Conservation (phyloP, 257 asterid species). For the Ballota nigra region DNA sequence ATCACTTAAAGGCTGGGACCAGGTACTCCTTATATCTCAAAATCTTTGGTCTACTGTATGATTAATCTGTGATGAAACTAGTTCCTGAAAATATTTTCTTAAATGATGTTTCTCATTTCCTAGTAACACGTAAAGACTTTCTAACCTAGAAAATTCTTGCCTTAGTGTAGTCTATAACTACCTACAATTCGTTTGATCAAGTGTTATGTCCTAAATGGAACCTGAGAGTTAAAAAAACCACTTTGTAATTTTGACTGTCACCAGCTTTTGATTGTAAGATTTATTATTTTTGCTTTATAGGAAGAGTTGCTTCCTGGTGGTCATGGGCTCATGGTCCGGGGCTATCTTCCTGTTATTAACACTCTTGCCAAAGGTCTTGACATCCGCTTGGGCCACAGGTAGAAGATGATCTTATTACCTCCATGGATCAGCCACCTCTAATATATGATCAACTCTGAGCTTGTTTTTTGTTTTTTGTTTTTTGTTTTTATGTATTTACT, state of each 20-base stretch:
- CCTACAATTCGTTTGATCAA: neutral
- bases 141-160: neutral
- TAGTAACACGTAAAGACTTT: neutral
- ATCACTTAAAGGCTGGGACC: conserved; percentile 91
- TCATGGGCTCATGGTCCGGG: conserved; percentile 98
- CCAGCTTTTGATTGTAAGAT: conserved; percentile 5
- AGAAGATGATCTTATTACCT: neutral
- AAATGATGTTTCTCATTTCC: neutral
- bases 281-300: conserved; percentile 32
- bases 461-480: conserved; percentile 10
- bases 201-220: neutral
- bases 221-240: neutral
- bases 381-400: conserved; percentile 86
- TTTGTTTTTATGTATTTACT: conserved; percentile 7
- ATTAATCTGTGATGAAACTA: neutral
- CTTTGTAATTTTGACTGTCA: neutral
- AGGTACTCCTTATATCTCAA: conserved; percentile 45
- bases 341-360: conserved; percentile 89
- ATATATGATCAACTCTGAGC: neutral
- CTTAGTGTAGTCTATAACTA: neutral
- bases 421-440: neutral
- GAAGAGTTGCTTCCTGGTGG: conserved; percentile 99
- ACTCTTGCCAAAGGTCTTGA: conserved; percentile 94
- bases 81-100: conserved; percentile 1
- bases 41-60: neutral